Evolutionary conservation across 139 green algal genomes (phyloP), one percentile per base, ranked within the genome.

Genomic region (Ulvella scutata): DNA sequence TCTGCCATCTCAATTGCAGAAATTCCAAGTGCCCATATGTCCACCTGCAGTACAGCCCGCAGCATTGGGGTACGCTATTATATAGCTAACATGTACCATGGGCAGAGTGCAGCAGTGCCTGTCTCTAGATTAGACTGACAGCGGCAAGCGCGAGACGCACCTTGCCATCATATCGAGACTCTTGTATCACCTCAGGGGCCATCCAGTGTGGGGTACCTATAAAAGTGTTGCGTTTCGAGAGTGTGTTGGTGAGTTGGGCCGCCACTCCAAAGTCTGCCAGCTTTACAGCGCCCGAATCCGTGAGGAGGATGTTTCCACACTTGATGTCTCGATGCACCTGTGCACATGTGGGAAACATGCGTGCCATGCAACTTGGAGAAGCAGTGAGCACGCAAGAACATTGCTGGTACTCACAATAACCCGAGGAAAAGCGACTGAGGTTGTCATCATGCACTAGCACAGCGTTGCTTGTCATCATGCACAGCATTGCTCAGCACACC

Each of bases 171-270:
- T 97, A 97, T 43, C 88, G 78, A 67, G 78, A 88, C 75, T 93
- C 89, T 77, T 93, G 87, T 36, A 97, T 96, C 76, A 97, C 90
- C 80, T 97, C 92, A 0, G 92, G 92, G 3, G 92, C 91, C 92
- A 97, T 97, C 92, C 92, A 97, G 87, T 97, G 92, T 17, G 92
- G 92, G 3, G 92, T 97, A 31, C 92, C 92, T 37, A 97, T 96
- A 84, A 97, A 97, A n/a, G 92, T 97, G 80, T 96, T 92, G 67
- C 89, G 82, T 82, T 96, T 96, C 43, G 81, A 87, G 80, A 96
- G 87, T 26, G 92, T 96, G 75, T 76, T 84, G 31, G 90, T 96
- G 31, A 95, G 85, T 21, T 78, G 75, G 7, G 86, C 85, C 59
- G 87, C 86, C 38, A 95, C 90, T 17, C 90, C 90, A 87, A 96